Conservation (phyloP, 73 alveolate species). For the Paramecium sexaurelia region DNA sequence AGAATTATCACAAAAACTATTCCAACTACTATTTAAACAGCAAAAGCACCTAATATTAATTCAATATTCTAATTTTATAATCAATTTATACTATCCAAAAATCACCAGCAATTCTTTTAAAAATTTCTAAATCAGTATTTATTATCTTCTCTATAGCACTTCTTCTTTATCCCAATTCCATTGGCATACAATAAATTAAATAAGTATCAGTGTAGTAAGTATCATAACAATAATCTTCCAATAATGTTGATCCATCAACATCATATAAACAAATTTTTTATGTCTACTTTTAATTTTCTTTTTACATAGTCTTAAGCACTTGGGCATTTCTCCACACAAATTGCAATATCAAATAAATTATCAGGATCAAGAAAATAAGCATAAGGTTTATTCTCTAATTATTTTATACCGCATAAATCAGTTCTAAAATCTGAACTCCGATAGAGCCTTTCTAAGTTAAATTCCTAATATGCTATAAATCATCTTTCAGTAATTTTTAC, state of each 20-base stretch:
- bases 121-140: neutral
- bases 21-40: slow-evolving; percentile 3
- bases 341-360: neutral
- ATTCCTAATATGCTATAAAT: neutral
- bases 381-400: slow-evolving; percentile 1
- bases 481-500: neutral
- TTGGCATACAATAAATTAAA: slow-evolving; percentile 3
- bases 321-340: neutral
- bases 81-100: neutral
- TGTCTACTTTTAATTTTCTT: neutral
- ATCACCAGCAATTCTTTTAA: slow-evolving; percentile 48
- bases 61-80: neutral
- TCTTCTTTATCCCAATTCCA: slow-evolving; percentile 23
- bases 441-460: slow-evolving; percentile 1
- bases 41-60: slow-evolving; percentile 4
- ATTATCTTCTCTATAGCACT: neutral
- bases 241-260: neutral
- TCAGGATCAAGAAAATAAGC: slow-evolving; percentile 43
- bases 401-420: neutral
- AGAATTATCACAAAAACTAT: neutral
- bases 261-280: slow-evolving; percentile 38
- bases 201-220: slow-evolving; percentile 33
- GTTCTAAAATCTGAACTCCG: slow-evolving; percentile 27
- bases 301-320: neutral
- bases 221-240: slow-evolving; percentile 49